phyloP scores from a whole-genome alignment of 352 stramenopile genomes.

The Phytophthora colocasiae region DNA sequence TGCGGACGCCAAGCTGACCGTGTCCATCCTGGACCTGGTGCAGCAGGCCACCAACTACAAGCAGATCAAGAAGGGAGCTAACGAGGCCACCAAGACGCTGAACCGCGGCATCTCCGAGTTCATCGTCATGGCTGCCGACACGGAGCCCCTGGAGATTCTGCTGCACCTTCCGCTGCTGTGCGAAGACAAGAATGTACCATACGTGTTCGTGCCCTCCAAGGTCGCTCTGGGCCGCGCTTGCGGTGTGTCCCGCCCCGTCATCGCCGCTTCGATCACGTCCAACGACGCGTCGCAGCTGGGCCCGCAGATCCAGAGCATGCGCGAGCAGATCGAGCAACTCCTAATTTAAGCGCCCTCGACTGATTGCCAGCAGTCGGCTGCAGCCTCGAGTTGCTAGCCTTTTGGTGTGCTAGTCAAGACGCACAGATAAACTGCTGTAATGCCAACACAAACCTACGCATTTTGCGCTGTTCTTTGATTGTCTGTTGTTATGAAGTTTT shows the following conservation, averaged over 20 bases:
- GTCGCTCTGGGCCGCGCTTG: constrained; percentile 98
- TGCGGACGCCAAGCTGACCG: constrained; percentile 97
- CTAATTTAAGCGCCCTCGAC: constrained; percentile 95
- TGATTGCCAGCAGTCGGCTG: constrained; percentile 27
- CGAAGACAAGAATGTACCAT: constrained; percentile 98
- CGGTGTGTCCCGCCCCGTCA: constrained; percentile 99
- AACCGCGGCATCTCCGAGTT: constrained; percentile 99
- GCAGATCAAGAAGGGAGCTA: constrained; percentile 99
- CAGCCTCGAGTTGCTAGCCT: constrained; percentile 7
- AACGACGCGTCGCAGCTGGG: constrained; percentile 99
- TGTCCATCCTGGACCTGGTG: constrained; percentile 99
- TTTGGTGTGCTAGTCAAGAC: constrained; percentile 24
- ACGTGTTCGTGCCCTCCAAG: constrained; percentile 96
- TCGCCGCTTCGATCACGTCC: constrained; percentile 98
- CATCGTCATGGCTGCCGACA: constrained; percentile 99
- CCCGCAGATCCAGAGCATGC: constrained; percentile 99
- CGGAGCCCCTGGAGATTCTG: constrained; percentile 99
- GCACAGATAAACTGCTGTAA: constrained; percentile 38
- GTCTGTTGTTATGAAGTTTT: neutral
- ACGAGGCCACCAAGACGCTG: constrained; percentile 99
- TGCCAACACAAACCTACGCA: constrained; percentile 22
- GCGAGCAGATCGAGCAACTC: constrained; percentile 99
- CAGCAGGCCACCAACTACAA: constrained; percentile 99
- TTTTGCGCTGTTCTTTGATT: constrained; percentile 17
- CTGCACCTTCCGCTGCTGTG: constrained; percentile 99